Evolutionary conservation across 176 grass and related monocot genomes (phyloP), one percentile per base, ranked within the genome.

Genomic region (Rhynchospora pubera): DNA sequence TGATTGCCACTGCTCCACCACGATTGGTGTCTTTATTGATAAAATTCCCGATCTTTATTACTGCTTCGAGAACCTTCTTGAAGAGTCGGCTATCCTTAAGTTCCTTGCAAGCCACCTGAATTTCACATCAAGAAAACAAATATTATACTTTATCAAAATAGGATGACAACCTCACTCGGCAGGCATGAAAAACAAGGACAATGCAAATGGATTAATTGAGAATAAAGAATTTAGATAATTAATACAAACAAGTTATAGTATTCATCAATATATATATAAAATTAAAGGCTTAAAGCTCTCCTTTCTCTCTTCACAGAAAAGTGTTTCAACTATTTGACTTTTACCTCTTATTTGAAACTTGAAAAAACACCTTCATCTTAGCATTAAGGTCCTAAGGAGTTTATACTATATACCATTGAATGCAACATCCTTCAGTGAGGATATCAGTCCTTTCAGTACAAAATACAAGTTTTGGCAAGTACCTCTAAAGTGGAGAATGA

Each of bases 11-110:
- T 70, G 96, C 96, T 70, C 60, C 90, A 64, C 93, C 91, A 80
- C 92, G 93, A 84, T 88, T 91, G 16, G 96, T 93, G 83, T 92
- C 96, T 74, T 86, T 85, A 83, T 99, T 99, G 89, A 99, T 95
- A 12, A 87, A 86, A 70, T 95, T 95, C 13, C 96, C 92, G 9
- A 91, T 91, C 87, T 99, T 99, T 75, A 99, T 89, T 15, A 95
- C 91, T 2, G 92, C 96, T 88, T 99, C 96, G 66, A 99, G 77
- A 78, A 99, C 81, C 84, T 99, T 99, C 74, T 93, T 63, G 73
- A 99, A 99, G 57, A 99, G 86, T 6, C 86, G 85, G 63, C 84
- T 87, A 23, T 83, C 92, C 83, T 72, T 95, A 87, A 99, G 89
- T 79, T 99, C 90, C 68, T 86, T 77, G 67, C 82, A 99, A 81